Evolutionary conservation across 116 monocot species (phyloP).

Genomic region (Trichopus zeylanicus): DNA sequence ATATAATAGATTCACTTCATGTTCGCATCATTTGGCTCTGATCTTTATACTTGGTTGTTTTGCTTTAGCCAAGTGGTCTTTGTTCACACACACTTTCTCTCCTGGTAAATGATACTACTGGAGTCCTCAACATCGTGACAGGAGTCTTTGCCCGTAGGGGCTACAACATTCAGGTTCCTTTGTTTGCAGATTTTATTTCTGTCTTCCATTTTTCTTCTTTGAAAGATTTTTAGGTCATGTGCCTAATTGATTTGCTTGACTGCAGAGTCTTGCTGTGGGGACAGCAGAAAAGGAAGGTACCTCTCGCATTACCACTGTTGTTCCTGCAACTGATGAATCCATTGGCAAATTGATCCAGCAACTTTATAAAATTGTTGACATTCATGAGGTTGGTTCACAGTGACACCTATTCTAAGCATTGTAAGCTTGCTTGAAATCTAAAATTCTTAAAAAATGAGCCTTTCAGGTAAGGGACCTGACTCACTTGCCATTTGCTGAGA

Average conservation of each 20-base stretch:
- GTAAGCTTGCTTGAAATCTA: not conserved
- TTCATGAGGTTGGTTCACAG: slow-evolving; percentile 49
- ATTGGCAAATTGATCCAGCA: slow-evolving; percentile 83
- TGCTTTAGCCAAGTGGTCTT: slow-evolving; percentile 60
- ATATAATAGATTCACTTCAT: no score
- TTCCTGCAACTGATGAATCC: slow-evolving; percentile 91
- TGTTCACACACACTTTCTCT: slow-evolving; percentile 90
- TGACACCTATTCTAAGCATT: not conserved
- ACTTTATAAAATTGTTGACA: slow-evolving; percentile 85
- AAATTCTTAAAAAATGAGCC: not conserved
- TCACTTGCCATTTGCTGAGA: slow-evolving; percentile 81
- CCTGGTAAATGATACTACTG: slow-evolving; percentile 87
- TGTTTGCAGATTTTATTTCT: not conserved
- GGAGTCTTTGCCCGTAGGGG: slow-evolving; percentile 95
- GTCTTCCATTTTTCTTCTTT: not conserved
- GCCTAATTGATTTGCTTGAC: not conserved
- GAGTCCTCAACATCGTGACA: slow-evolving; percentile 92
- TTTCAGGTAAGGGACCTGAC: slow-evolving; percentile 83
- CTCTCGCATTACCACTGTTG: slow-evolving; percentile 92
- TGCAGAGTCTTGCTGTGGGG: slow-evolving; percentile 96
- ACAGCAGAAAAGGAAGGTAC: slow-evolving; percentile 66
- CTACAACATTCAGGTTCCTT: slow-evolving; percentile 94
- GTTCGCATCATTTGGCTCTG: no score
- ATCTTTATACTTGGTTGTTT: not conserved
- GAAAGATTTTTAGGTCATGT: not conserved